Evolutionary conservation across 768 basidiomycete species (phyloP).

Genomic region (Macrolepiota fuliginosa): DNA sequence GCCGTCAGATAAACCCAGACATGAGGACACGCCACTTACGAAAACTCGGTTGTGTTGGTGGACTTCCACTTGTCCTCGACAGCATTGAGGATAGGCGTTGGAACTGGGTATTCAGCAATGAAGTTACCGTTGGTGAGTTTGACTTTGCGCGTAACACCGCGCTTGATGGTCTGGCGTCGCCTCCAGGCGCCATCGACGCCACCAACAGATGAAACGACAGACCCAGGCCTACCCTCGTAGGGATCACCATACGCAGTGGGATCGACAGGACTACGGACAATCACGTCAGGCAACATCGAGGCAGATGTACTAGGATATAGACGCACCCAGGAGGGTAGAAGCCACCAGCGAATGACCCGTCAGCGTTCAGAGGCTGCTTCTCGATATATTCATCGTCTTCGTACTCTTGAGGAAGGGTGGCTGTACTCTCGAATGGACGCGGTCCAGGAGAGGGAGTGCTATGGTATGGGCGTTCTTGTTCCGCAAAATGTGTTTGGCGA

Average conservation of each 20-base stretch:
- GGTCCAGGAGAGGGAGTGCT: slow-evolving; percentile 30
- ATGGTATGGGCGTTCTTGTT: slow-evolving; percentile 46
- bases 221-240: slow-evolving; percentile 49
- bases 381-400: slow-evolving; percentile 73
- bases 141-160: slow-evolving; percentile 90
- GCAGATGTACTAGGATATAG: neutral
- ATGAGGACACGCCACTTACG: slow-evolving; percentile 47
- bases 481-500: slow-evolving; percentile 59
- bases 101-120: slow-evolving; percentile 87
- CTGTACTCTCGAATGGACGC: slow-evolving; percentile 56
- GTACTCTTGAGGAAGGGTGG: slow-evolving; percentile 50
- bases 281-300: slow-evolving; percentile 10
- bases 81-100: slow-evolving; percentile 78
- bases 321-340: slow-evolving; percentile 78
- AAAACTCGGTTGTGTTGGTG: slow-evolving; percentile 84
- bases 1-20: neutral
- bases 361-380: slow-evolving; percentile 71
- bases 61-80: slow-evolving; percentile 77
- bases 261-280: slow-evolving; percentile 40
- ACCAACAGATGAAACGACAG: slow-evolving; percentile 52
- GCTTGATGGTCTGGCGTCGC: slow-evolving; percentile 87
- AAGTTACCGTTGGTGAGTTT: slow-evolving; percentile 93
- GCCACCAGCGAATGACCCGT: slow-evolving; percentile 52
- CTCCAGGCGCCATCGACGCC: slow-evolving; percentile 62
- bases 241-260: slow-evolving; percentile 68